phyloP scores from a whole-genome alignment of 805 yeast genomes.

The Yamadazyma ubonensis region DNA sequence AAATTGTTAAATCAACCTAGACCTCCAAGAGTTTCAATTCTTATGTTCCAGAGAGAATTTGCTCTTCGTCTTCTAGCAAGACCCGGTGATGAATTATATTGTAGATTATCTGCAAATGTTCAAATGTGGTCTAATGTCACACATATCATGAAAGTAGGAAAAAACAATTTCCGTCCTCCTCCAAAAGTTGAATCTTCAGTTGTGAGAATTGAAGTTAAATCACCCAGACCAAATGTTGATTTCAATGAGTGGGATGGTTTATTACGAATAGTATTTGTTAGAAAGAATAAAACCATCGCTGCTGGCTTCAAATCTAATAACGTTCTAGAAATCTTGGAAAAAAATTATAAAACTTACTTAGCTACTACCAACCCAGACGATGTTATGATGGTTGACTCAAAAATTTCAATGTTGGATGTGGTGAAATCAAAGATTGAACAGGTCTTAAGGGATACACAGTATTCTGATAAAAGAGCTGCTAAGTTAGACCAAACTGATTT shows the following conservation, averaged over 20 bases:
- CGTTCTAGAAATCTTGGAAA: constrained; percentile 76
- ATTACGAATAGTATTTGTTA: constrained; percentile 83
- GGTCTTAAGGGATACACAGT: constrained; percentile 77
- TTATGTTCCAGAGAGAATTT: constrained; percentile 97
- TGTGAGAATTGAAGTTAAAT: constrained; percentile 87
- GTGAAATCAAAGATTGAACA: constrained; percentile 70
- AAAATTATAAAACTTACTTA: constrained; percentile 80
- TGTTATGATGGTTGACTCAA: constrained; percentile 40
- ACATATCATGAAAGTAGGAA: constrained; percentile 97
- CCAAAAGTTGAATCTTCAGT: constrained; percentile 98
- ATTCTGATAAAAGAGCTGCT: constrained; percentile 84
- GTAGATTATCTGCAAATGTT: constrained; percentile 92
- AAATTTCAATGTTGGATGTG: constrained; percentile 39
- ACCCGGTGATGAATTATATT: constrained; percentile 93
- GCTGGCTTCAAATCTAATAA: constrained; percentile 89
- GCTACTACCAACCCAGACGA: constrained; percentile 49
- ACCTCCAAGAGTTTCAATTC: constrained; percentile 92
- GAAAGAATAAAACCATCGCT: constrained; percentile 89
- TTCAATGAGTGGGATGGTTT: constrained; percentile 97
- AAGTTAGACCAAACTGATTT: constrained; percentile 96
- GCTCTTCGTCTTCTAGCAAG: constrained; percentile 90
- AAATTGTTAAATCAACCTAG: constrained; percentile 84
- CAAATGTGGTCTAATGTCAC: constrained; percentile 99
- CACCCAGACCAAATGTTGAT: constrained; percentile 91
- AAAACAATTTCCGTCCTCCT: constrained; percentile 95